phyloP scores from a whole-genome alignment of 257 asterid species.

The Solanum etuberosum region DNA sequence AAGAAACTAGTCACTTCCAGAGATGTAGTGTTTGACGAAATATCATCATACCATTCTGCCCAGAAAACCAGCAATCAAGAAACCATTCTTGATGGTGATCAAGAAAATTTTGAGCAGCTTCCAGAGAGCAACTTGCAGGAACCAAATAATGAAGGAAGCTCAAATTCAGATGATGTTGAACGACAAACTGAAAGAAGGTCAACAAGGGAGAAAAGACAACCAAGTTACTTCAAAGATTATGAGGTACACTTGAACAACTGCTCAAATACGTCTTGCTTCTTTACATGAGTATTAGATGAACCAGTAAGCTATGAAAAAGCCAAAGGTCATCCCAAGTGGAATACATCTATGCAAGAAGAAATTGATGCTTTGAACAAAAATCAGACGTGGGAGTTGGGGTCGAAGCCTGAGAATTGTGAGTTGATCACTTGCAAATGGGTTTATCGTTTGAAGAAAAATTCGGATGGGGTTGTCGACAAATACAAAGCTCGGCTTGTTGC shows the following conservation, averaged over 20 bases:
- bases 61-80: background rate
- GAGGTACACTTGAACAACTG: background rate
- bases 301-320: background rate
- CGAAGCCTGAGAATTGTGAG: no score
- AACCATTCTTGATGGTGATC: background rate
- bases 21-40: no score
- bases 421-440: background rate
- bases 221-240: background rate
- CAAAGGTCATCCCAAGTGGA: background rate
- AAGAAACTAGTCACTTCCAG: no score
- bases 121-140: background rate
- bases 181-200: background rate
- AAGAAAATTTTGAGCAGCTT: background rate
- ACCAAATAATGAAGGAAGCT: background rate
- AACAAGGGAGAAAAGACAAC: background rate
- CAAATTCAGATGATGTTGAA: background rate
- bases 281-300: background rate
- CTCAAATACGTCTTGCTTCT: background rate
- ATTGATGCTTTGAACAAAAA: no score
- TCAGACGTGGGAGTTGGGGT: no score
- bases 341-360: no score
- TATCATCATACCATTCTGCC: background rate
- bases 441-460: background rate
- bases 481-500: conserved; percentile 1
- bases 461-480: background rate